Evolutionary conservation across 805 yeast genomes (phyloP), one percentile per base, ranked within the genome.

Genomic region (Wickerhamomyces alni): DNA sequence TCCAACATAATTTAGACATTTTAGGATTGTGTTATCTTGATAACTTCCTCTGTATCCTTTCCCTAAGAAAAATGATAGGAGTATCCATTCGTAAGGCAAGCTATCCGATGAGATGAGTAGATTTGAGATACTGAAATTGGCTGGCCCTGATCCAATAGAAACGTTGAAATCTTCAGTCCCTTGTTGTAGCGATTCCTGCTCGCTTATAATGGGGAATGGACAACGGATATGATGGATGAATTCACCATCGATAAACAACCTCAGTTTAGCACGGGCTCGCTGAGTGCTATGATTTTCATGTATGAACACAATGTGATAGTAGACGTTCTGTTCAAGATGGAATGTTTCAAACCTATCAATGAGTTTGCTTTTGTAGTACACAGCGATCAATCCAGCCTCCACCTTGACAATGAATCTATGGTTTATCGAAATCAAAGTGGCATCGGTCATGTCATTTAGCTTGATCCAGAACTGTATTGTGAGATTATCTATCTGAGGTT

Each of bases 41-140:
- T 54, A 66, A n/a, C 61, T 49, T 11, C 72, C 74, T 13, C 71
- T 61, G 66, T 80, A 78, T n/a, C 61, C 60, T 31, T 66, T 70
- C 0, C 75, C 80, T 17, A 80, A 52, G 37, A 60, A 60, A 44
- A 64, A 70, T 0, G 78, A 60, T 4, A 74, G 45, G 19, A 62
- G 53, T 1, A 77, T 60, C 86, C 86, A 80, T 41, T 74, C 79
- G 30, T 58, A 55, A 0, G 70, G 55, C 25, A 67, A 59, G 2
- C 58, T 46, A 3, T 50, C 56, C 32, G 63, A 63, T 13, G 75
- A 46, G 0, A 77, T 44, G 11, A 68, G 44, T 2, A 75, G 47
- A 42, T 66, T 75, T 1, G 52, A 38, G 3, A 54, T 17, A 19
- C 38, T 36, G 17, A 53, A 17, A 24, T 48, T 48, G 16, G 47